phyloP scores from a whole-genome alignment of 2,329 filamentous ascomycete species.

The Colletotrichum trifolii region DNA sequence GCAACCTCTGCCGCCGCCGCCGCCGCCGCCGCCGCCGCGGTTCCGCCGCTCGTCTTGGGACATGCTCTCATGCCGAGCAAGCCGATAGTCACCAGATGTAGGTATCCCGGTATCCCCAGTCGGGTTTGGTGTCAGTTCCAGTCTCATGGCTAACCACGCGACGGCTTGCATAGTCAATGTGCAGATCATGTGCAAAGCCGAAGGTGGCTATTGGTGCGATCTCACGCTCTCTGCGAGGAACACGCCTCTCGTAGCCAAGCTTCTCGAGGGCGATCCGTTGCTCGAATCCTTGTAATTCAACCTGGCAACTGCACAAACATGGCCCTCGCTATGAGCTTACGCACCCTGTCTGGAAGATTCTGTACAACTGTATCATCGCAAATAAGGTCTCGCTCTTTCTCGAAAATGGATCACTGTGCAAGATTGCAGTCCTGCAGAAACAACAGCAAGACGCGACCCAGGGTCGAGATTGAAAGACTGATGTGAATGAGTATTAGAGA shows the following conservation, averaged over 20 bases:
- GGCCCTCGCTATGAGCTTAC: too few species aligned
- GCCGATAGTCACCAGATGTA: constrained; percentile 24
- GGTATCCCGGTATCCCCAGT: constrained; percentile 2
- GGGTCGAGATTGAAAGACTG: too few species aligned
- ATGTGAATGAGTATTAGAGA: too few species aligned
- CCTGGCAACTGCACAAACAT: too few species aligned
- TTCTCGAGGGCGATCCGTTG: constrained; percentile 35
- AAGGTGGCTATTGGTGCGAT: constrained; percentile 39
- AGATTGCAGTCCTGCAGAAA: too few species aligned
- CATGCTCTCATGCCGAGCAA: constrained; percentile 28
- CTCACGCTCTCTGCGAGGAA: constrained; percentile 28
- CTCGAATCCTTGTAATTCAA: constrained; percentile 30
- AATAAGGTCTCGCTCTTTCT: too few species aligned
- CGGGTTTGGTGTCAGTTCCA: not conserved
- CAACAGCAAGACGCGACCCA: too few species aligned
- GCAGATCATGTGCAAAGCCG: constrained; percentile 37
- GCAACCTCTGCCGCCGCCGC: not conserved
- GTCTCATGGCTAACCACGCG: not conserved
- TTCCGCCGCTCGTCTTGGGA: constrained; percentile 34
- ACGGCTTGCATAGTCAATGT: constrained; percentile 9
- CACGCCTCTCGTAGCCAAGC: constrained; percentile 30
- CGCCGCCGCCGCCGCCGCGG: constrained; percentile 2
- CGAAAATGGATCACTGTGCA: too few species aligned
- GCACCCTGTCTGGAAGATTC: too few species aligned
- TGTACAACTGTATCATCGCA: too few species aligned